Percentiles rank a stretch among this genome's conserved stretches.
These are phyloP conservation scores for Scutellaria barbata DNA, from an alignment of 257 asterid species.

Conservation along the genomic window DNA sequence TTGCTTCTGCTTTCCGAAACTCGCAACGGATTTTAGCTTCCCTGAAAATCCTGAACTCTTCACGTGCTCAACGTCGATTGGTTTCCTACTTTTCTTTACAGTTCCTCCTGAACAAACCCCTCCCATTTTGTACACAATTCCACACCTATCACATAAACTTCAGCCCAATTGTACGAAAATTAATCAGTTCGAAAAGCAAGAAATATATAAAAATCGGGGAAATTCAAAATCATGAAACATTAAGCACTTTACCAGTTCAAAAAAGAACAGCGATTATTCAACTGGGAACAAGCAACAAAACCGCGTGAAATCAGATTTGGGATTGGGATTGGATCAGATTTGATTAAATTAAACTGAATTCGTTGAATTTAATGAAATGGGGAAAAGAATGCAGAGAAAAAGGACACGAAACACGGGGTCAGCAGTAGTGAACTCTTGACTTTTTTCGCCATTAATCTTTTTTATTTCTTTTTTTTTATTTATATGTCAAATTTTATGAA, in stretches of 20 bases:
- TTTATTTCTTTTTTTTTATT: background rate
- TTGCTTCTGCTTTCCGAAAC: conserved; percentile 51
- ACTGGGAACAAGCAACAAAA: conserved; percentile 23
- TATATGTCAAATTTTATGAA: background rate
- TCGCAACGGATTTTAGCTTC: conserved; percentile 59
- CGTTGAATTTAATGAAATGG: conserved; percentile 42
- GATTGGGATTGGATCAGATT: conserved; percentile 38
- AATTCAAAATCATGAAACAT: background rate
- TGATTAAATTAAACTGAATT: conserved; percentile 35
- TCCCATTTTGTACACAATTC: conserved; percentile 67
- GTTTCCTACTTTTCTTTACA: conserved; percentile 48
- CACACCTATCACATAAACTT: conserved; percentile 39
- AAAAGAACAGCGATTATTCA: background rate
- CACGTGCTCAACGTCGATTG: conserved; percentile 50
- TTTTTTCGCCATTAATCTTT: conserved; percentile 21
- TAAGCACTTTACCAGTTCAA: conserved; percentile 25
- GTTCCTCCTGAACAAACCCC: conserved; percentile 87
- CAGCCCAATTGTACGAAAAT: conserved; percentile 22
- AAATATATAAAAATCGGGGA: background rate
- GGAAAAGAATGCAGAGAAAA: conserved; percentile 29
- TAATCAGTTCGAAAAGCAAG: conserved; percentile 8
- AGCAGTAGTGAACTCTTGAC: conserved; percentile 49
- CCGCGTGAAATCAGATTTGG: conserved; percentile 45
- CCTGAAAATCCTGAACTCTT: conserved; percentile 76
- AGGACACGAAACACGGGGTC: conserved; percentile 53